A percentile compares a stretch with the other conserved stretches of the same genome.
Conservation (phyloP, 1,284 basidiomycete genomes). For the Lignosus rhinocerotis region DNA sequence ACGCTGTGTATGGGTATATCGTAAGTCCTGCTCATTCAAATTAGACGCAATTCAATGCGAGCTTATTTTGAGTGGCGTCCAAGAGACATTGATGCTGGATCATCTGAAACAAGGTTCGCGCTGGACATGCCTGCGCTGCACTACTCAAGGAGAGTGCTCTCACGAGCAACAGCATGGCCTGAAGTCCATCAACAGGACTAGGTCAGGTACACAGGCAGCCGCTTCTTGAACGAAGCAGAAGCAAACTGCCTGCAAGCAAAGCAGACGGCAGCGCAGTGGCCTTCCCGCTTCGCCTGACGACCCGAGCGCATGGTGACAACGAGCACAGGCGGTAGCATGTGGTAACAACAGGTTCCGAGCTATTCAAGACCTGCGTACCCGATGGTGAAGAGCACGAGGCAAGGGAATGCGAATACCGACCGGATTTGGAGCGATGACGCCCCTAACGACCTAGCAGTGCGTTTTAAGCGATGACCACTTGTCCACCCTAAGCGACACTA, state of each 20-base stretch:
- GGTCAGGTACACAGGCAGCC: not conserved
- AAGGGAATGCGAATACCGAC: not conserved
- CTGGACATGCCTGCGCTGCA: not conserved
- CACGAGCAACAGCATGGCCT: not conserved
- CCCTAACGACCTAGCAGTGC: not conserved
- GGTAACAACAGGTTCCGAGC: not conserved
- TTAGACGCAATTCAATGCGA: conserved; percentile 23
- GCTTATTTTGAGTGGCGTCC: conserved; percentile 17
- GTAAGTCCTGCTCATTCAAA: conserved; percentile 3
- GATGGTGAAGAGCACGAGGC: not conserved
- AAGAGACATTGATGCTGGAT: conserved; percentile 1
- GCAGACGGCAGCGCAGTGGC: not conserved
- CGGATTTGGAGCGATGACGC: not conserved
- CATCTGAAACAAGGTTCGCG: conserved; percentile 1
- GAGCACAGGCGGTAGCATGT: not conserved
- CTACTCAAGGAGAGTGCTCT: not conserved
- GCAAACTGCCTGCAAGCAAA: not conserved
- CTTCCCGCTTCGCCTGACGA: not conserved
- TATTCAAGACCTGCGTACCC: not conserved
- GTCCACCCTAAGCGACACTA: not conserved
- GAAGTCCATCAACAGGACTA: not conserved
- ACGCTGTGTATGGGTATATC: conserved; percentile 5
- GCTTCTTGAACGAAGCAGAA: not conserved
- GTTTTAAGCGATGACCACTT: not conserved
- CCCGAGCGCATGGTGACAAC: not conserved